Evolutionary conservation across 176 grass and related monocot species (phyloP).

Genomic region (Bonia amplexicaulis): DNA sequence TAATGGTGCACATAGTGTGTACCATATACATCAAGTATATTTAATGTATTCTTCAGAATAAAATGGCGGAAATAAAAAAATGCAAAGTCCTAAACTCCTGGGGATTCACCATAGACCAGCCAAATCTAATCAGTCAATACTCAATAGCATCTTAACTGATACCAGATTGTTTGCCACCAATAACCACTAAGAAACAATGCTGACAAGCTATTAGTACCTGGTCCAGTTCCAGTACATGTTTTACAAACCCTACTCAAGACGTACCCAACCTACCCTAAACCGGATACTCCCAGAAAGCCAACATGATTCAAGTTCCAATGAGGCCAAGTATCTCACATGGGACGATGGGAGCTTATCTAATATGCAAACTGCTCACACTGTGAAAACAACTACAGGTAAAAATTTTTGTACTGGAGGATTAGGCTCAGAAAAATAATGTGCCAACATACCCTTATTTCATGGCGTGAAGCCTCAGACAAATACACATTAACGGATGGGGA

Average conservation of each 20-base stretch:
- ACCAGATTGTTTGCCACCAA: background rate
- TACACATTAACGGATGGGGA: constrained; percentile 90
- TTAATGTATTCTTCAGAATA: background rate
- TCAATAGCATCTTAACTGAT: background rate
- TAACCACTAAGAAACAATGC: constrained; percentile 3
- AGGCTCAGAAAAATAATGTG: constrained; percentile 9
- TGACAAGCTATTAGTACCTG: background rate
- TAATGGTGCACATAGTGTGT: background rate
- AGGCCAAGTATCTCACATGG: background rate
- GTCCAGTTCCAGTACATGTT: background rate
- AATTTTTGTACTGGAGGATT: background rate
- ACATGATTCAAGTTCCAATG: background rate
- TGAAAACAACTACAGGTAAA: background rate
- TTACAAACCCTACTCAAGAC: background rate
- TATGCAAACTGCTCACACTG: background rate
- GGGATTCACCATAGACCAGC: background rate
- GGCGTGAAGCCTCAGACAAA: constrained; percentile 93
- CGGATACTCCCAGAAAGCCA: constrained; percentile 11
- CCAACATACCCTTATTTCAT: constrained; percentile 86
- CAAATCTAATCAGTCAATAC: constrained; percentile 17
- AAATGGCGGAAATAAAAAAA: background rate
- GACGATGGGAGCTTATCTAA: background rate
- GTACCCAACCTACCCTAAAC: background rate
- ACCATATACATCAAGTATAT: background rate
- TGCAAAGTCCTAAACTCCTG: background rate